These are phyloP conservation scores for Spinacia oleracea DNA, from an alignment of 179 eudicot species.

Conservation along the genomic window DNA sequence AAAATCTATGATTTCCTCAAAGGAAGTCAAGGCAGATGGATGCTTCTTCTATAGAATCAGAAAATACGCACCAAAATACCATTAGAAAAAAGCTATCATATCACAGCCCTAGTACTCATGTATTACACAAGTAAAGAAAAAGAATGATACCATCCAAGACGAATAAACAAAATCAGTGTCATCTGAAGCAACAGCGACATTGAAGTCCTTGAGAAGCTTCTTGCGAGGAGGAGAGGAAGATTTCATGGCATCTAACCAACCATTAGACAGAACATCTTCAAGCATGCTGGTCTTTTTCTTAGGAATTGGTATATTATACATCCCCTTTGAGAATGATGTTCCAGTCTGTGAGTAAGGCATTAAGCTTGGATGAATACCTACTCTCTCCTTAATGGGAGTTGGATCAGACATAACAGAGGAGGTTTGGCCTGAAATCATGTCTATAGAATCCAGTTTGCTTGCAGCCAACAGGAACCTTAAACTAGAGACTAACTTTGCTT, in stretches of 20 bases:
- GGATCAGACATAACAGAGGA: conserved; percentile 42
- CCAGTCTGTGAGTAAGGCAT: conserved; percentile 32
- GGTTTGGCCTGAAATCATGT: conserved; percentile 37
- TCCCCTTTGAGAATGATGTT: conserved; percentile 30
- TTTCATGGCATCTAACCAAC: conserved; percentile 50
- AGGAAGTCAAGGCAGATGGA: conserved; percentile 39
- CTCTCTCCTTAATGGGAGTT: conserved; percentile 37
- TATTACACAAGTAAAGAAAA: neutral
- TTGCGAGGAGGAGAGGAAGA: conserved; percentile 48
- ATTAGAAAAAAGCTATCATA: neutral
- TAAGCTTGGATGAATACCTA: conserved; percentile 33
- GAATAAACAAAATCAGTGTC: conserved; percentile 35
- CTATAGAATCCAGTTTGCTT: conserved; percentile 35
- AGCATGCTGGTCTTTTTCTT: conserved; percentile 32
- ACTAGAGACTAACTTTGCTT: neutral
- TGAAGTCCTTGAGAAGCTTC: conserved; percentile 34
- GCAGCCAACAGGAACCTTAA: neutral
- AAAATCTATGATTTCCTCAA: conserved; percentile 25
- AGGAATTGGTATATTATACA: conserved; percentile 32
- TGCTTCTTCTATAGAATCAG: conserved; percentile 30
- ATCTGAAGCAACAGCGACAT: conserved; percentile 26
- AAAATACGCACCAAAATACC: neutral
- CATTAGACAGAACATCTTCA: conserved; percentile 40
- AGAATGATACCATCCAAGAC: conserved; percentile 39
- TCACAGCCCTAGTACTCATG: neutral